Evolutionary conservation across 2,329 filamentous ascomycete genomes (phyloP).

Genomic region (Myrmaecium sp.): DNA sequence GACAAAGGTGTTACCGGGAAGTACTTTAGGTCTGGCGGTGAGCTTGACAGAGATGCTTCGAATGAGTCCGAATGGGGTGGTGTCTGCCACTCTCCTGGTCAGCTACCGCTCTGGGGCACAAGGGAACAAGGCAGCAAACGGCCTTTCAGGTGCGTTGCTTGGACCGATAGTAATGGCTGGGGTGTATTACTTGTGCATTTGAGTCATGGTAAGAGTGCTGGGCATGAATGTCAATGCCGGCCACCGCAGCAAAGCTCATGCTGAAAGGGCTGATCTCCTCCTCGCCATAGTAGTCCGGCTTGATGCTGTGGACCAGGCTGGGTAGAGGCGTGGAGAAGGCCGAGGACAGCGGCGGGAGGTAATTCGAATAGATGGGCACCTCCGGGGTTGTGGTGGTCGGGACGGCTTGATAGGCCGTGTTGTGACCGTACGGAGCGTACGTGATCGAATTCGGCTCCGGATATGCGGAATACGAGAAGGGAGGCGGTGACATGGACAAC

Average conservation of each 20-base stretch:
- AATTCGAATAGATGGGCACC: slow-evolving; percentile 35
- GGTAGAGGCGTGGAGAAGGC: slow-evolving; percentile 41
- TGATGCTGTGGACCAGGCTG: slow-evolving; percentile 43
- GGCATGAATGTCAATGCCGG: slow-evolving; percentile 45
- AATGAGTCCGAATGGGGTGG: slow-evolving; percentile 61
- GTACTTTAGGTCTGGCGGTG: slow-evolving; percentile 21
- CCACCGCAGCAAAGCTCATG: slow-evolving; percentile 50
- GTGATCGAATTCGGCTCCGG: slow-evolving; percentile 48
- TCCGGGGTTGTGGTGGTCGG: slow-evolving; percentile 20
- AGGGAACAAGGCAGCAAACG: slow-evolving; percentile 11
- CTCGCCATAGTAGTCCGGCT: slow-evolving; percentile 44
- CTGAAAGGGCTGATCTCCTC: slow-evolving; percentile 49
- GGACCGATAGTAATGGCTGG: slow-evolving; percentile 11
- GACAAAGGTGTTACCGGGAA: slow-evolving; percentile 52
- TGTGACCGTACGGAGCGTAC: slow-evolving; percentile 37
- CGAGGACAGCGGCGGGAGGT: slow-evolving; percentile 31
- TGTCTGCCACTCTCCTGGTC: slow-evolving; percentile 37
- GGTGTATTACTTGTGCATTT: slow-evolving; percentile 58
- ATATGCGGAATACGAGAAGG: slow-evolving; percentile 51
- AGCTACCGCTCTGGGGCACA: slow-evolving; percentile 12
- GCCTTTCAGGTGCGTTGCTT: slow-evolving; percentile 6
- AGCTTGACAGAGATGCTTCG: slow-evolving; percentile 40
- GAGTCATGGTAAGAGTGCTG: slow-evolving; percentile 48
- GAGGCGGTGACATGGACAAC: slow-evolving; percentile 53
- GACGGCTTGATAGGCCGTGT: slow-evolving; percentile 21